A percentile compares a stretch with the other conserved stretches of the same genome.
Conservation (phyloP, 306 rosid genomes). For the Casuarina equisetifolia region DNA sequence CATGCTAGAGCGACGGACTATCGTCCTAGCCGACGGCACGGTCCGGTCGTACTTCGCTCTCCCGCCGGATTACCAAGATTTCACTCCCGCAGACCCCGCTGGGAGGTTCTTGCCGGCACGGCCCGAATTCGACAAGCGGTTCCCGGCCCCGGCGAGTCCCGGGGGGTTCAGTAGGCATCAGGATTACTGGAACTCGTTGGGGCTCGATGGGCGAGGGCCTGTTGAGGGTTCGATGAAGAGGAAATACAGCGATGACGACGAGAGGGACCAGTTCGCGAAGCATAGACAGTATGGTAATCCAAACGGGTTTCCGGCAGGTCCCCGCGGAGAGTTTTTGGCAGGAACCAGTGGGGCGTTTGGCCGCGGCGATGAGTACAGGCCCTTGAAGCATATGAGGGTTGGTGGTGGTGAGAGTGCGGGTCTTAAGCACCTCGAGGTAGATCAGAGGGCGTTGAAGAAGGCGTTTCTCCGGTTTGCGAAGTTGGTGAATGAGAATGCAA, state of each 20-base stretch:
- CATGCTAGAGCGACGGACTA: constrained; percentile 94
- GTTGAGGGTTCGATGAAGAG: constrained; percentile 62
- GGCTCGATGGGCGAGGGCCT: constrained; percentile 49
- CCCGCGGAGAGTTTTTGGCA: constrained; percentile 36
- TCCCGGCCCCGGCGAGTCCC: constrained; percentile 45
- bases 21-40: constrained; percentile 83
- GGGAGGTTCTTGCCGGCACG: constrained; percentile 37
- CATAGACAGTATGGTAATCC: constrained; percentile 54
- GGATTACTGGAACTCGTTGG: constrained; percentile 62
- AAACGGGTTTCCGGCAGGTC: constrained; percentile 47
- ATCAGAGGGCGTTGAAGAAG: constrained; percentile 65
- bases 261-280: constrained; percentile 46
- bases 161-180: constrained; percentile 40
- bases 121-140: constrained; percentile 41
- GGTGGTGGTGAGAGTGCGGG: constrained; percentile 45
- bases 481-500: constrained; percentile 56
- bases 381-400: constrained; percentile 56
- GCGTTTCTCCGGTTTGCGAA: constrained; percentile 66
- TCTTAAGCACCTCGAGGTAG: constrained; percentile 62
- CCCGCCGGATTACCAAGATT: constrained; percentile 81
- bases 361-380: constrained; percentile 50
- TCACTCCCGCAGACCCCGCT: constrained; percentile 36
- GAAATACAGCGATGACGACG: constrained; percentile 50
- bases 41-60: constrained; percentile 93
- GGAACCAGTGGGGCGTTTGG: constrained; percentile 53